Evolutionary conservation across 176 grass and related monocot genomes (phyloP).

Genomic region (Rhipidocladum racemiflorum): DNA sequence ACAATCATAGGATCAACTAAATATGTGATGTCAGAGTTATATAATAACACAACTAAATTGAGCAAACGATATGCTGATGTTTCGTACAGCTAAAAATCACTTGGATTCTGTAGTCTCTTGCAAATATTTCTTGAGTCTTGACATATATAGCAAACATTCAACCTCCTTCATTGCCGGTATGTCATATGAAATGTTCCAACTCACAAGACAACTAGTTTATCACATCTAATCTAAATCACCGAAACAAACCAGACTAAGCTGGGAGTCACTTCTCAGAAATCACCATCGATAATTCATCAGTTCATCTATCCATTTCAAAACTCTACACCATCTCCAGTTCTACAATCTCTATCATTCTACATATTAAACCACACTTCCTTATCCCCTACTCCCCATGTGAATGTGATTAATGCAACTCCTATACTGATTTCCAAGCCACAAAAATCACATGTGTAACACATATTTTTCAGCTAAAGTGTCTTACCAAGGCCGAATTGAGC

Average conservation of each 20-base stretch:
- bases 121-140: not conserved
- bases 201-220: not conserved
- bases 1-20: not conserved
- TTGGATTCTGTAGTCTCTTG: not conserved
- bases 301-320: not conserved
- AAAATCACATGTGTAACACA: not conserved
- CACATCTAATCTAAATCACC: no score
- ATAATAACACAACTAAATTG: not conserved
- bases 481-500: slow-evolving; percentile 92
- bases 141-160: not conserved
- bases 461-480: not conserved
- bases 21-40: not conserved
- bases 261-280: not conserved
- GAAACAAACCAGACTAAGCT: no score
- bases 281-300: not conserved
- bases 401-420: not conserved
- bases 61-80: not conserved
- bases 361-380: not conserved
- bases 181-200: not conserved
- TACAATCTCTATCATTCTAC: not conserved
- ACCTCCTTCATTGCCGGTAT: not conserved
- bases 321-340: not conserved
- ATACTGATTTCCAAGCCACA: not conserved
- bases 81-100: not conserved
- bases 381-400: not conserved